Evolutionary conservation across 805 yeast genomes (phyloP), one percentile per base, ranked within the genome.

Genomic region (Kodamaea neixiangensis): DNA sequence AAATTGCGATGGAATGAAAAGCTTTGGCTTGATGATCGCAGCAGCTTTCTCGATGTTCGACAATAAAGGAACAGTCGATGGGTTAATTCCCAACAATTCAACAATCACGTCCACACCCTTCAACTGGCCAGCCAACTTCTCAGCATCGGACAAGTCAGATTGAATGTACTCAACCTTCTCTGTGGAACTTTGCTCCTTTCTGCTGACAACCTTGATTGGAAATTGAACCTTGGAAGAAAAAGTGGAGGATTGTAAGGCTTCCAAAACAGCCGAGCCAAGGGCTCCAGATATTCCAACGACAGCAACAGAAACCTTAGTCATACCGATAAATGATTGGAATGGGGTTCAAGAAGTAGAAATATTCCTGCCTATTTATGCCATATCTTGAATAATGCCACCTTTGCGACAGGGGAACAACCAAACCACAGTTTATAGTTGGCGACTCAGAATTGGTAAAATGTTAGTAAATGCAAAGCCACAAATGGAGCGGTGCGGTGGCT

Each of bases 1-100:
- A 57, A 79, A 84, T 58, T 82, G 87, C 2, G 85, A 77, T 29
- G 87, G 86, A 55, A 82, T 76, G 66, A 73, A 83, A 31, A 81
- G 60, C 59, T 77, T 76, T 46, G 82, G 80, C 54, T 77, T 75
- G 46, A 69, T 72, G 25, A 59, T 64, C 7, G 62, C 60, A 2
- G 76, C 75, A 6, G 77, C 47, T 19, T 58, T 73, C 44, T 77
- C 79, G 31, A 76, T 51, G n/a, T 67, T 54, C 0, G 56, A 66
- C 29, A 66, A 73, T 15, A 59, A 45, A 3, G 41, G 21, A 17
- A 19, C 41, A 10, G 41, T 37, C 4, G 43, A 3, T 6, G 77
- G 72, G 22, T 56, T 56, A 10, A 63, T 51, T n/a, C 71, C 64
- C 39, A 71, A 56, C 41, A 82, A 65, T 53, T 79, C 77, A 56